These are phyloP conservation scores for Claviceps africana DNA, from an alignment of 2,329 filamentous ascomycete genomes.

Conservation along the genomic window DNA sequence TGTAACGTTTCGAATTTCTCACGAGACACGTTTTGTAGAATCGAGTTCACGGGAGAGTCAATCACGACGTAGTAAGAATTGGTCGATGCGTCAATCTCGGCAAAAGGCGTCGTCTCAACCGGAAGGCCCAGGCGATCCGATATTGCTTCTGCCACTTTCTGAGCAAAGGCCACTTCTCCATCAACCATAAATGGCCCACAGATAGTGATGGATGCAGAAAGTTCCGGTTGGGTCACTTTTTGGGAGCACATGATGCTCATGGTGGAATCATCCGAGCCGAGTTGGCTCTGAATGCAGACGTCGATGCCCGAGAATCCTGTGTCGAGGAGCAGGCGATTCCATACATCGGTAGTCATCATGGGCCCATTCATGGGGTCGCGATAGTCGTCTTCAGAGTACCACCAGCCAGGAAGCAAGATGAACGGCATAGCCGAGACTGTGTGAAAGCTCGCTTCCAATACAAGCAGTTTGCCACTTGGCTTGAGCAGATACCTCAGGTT, in stretches of 20 bases:
- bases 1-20: constrained; percentile 5
- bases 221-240: background rate
- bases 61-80: constrained; percentile 2
- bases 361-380: constrained; percentile 3
- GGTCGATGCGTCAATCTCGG: background rate
- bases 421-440: constrained; percentile 1
- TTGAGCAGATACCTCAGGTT: constrained; percentile 6
- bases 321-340: constrained; percentile 3
- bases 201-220: background rate
- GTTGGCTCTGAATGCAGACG: background rate
- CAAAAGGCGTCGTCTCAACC: background rate
- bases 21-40: background rate
- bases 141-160: constrained; percentile 1
- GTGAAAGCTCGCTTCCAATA: constrained; percentile 6
- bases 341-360: background rate
- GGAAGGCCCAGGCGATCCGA: background rate
- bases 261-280: background rate
- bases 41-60: background rate
- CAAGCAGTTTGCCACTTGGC: constrained; percentile 5
- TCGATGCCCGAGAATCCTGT: constrained; percentile 7
- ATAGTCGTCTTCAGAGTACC: constrained; percentile 4
- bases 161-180: constrained; percentile 1
- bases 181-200: constrained; percentile 2
- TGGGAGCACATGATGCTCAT: constrained; percentile 3
- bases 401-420: constrained; percentile 7